A percentile compares a stretch with the other conserved stretches of the same genome.
These are phyloP conservation scores for Phaeodactylum tricornutum DNA, from an alignment of 108 stramenopile species.

Conservation along the genomic window DNA sequence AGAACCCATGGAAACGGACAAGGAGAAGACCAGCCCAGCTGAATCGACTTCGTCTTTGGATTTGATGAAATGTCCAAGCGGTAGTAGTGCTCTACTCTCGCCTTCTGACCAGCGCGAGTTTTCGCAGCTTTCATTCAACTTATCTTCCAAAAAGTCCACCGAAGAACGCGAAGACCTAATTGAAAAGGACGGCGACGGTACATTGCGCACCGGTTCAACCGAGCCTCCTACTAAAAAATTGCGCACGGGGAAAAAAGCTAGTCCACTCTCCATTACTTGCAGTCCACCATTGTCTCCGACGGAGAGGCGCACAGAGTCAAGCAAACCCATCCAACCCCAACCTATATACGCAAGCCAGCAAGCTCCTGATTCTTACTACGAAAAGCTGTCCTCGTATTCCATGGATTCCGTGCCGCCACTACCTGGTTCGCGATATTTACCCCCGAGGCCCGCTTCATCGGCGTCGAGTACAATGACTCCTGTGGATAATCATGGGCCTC, in stretches of 20 bases:
- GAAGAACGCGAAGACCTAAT: slow-evolving; percentile 25
- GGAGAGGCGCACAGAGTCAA: slow-evolving; percentile 4
- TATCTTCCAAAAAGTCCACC: slow-evolving; percentile 8
- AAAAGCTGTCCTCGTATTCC: slow-evolving; percentile 39
- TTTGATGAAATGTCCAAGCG: slow-evolving; percentile 49
- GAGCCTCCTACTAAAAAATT: neutral
- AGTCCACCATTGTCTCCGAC: slow-evolving; percentile 24
- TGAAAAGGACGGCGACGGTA: slow-evolving; percentile 9
- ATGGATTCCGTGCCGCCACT: slow-evolving; percentile 41
- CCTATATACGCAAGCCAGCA: neutral
- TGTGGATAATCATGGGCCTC: slow-evolving; percentile 14
- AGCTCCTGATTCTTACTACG: slow-evolving; percentile 8
- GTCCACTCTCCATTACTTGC: slow-evolving; percentile 39
- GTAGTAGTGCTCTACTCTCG: slow-evolving; percentile 34
- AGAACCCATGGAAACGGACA: slow-evolving; percentile 22
- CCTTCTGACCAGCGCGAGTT: slow-evolving; percentile 14
- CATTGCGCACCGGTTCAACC: slow-evolving; percentile 12
- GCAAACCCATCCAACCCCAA: slow-evolving; percentile 5
- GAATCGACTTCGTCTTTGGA: slow-evolving; percentile 26
- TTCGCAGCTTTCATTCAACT: neutral
- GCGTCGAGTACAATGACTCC: slow-evolving; percentile 35
- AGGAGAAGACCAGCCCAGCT: slow-evolving; percentile 14
- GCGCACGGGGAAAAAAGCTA: slow-evolving; percentile 9
- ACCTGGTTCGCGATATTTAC: slow-evolving; percentile 10
- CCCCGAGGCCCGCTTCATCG: slow-evolving; percentile 30